A percentile compares a stretch with the other conserved stretches of the same genome.
These are phyloP conservation scores for Parathielavia hyrcaniae DNA, from an alignment of 495 filamentous ascomycete genomes.

Conservation along the genomic window DNA sequence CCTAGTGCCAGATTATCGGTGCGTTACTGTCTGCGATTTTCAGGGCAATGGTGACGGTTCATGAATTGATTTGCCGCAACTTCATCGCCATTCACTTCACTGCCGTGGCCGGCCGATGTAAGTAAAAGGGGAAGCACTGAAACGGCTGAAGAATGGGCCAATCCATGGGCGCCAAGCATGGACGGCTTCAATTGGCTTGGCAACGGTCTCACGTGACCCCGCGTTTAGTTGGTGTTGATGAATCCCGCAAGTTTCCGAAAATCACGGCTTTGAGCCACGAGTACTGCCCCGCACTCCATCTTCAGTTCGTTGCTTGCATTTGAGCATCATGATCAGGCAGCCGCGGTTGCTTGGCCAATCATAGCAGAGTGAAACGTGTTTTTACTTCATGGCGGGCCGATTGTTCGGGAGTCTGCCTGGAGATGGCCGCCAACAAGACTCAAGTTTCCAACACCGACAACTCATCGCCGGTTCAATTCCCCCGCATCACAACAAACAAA, in stretches of 20 bases:
- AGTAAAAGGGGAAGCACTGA: conserved; percentile 17
- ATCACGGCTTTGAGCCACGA: too few relatives aligned
- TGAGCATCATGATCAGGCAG: conserved; percentile 4
- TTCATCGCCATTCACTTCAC: background rate
- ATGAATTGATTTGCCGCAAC: background rate
- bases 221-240: conserved; percentile 7
- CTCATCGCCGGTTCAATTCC: background rate
- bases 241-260: too few relatives aligned
- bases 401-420: background rate
- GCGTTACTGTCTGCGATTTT: too few relatives aligned
- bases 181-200: background rate
- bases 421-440: background rate
- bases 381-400: background rate
- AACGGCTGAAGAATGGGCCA: conserved; percentile 1
- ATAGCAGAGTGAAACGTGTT: background rate
- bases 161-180: conserved; percentile 2
- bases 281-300: background rate
- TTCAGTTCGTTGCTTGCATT: background rate
- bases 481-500: background rate
- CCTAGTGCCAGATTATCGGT: background rate
- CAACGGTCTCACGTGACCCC: background rate
- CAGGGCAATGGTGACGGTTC: background rate
- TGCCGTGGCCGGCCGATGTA: background rate
- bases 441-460: background rate
- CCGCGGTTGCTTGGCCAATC: background rate